Base-by-base conservation (phyloP, 2,329 filamentous ascomycete species). In the Aspergillus aculeatinus region DNA sequence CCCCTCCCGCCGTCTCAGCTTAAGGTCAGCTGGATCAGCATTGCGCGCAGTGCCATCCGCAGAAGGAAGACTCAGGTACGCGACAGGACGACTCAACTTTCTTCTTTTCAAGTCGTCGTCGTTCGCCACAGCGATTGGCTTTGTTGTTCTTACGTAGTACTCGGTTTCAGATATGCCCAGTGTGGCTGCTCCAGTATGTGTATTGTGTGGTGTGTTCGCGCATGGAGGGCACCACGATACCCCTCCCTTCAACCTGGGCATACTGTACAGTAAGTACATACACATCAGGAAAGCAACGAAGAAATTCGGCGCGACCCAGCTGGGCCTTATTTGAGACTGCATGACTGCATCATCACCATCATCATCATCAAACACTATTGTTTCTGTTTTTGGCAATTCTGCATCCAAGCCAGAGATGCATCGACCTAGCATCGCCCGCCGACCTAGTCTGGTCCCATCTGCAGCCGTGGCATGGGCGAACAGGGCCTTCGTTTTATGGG, bases 381-480 rank as follows among this genome's bases (percentile, higher is more conserved):
- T 61, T 65, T 48, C 62, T 63, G 55, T 60, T 66, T 66, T 60
- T 61, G 62, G 64, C 21, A 53, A 47, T 55, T 47, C 56, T 62
- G 51, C 62, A 62, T 59, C 50, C 57, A 60, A 57, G 39, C 48
- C 35, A 42, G 27, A 51, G 53, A 59, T 58, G 59, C 60, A 33
- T 58, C 58, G 51, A 60, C 42, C 57, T 54, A 52, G 35, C 55
- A 63, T 56, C 49, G 29, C 48, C 44, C 57, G 39, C 39, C 39
- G 39, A 42, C 55, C 35, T 56, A 55, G 51, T 58, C 35, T 44
- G 16, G 39, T 44, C 39, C 39, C 54, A 53, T 60, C 61, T 65
- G 64, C 61, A 64, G 62, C 60, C 53, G 55, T 59, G 60, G 58
- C 63, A 63, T 64, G 57, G 60, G 61, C 60, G 55, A 58, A 57